These are phyloP conservation scores for Trichosporon coremiiforme DNA, from an alignment of 1,284 basidiomycete species.

Conservation along the genomic window DNA sequence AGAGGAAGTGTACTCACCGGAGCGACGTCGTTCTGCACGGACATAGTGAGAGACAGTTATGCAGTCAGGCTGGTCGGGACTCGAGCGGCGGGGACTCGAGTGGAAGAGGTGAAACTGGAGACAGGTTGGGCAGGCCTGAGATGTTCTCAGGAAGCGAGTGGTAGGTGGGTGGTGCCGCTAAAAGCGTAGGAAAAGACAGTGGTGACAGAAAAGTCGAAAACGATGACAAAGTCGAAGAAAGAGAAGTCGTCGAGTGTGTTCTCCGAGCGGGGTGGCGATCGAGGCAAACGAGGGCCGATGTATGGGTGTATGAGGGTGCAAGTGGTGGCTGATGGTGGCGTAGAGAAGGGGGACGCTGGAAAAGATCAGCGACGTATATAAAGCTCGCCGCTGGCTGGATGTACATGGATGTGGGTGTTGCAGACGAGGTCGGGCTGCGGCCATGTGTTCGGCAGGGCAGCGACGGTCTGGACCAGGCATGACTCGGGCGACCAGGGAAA, in stretches of 20 bases:
- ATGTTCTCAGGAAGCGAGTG: too few relatives aligned
- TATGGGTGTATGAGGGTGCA: background rate
- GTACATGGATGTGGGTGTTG: background rate
- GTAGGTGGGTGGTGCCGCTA: background rate
- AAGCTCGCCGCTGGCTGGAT: background rate
- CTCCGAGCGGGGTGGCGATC: background rate
- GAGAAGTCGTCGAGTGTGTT: background rate
- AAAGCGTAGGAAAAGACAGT: background rate
- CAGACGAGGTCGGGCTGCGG: background rate
- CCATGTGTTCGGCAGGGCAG: constrained; percentile 11
- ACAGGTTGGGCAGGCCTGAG: background rate
- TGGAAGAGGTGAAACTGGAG: background rate
- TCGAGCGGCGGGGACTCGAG: background rate
- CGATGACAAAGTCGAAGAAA: background rate
- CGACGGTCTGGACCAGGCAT: constrained; percentile 2
- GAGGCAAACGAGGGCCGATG: constrained; percentile 9
- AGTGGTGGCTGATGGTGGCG: constrained; percentile 18
- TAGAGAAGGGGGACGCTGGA: background rate
- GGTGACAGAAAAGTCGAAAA: background rate
- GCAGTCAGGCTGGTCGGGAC: background rate
- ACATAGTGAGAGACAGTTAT: constrained; percentile 2
- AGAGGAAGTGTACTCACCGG: background rate
- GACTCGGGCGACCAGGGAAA: constrained; percentile 13
- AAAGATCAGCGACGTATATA: constrained; percentile 10
- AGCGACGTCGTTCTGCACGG: background rate